phyloP scores from a whole-genome alignment of 306 rosid species.

The Vigna trinervia region DNA sequence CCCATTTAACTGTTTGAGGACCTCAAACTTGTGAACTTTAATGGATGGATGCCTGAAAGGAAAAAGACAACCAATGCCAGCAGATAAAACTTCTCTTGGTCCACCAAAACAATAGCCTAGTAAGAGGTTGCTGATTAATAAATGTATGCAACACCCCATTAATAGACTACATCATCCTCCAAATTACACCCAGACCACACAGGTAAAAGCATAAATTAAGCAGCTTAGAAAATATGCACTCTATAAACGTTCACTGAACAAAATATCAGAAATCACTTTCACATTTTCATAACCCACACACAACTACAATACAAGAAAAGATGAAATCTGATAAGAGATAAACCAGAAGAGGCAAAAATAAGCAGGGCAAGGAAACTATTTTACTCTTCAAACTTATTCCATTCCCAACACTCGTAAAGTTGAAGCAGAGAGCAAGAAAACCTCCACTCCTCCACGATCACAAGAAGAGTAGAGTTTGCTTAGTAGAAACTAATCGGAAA shows the following conservation, averaged over 20 bases:
- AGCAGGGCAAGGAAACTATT: constrained; percentile 8
- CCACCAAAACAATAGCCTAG: background rate
- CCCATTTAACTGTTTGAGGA: constrained; percentile 67
- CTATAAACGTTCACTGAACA: background rate
- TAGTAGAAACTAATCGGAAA: constrained; percentile 16
- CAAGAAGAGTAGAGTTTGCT: background rate
- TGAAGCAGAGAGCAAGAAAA: constrained; percentile 1
- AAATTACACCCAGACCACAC: background rate
- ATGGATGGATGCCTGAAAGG: constrained; percentile 48
- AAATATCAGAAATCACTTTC: constrained; percentile 20
- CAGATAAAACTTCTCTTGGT: constrained; percentile 20
- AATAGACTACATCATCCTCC: background rate
- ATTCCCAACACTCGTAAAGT: constrained; percentile 17
- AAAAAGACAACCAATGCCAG: constrained; percentile 40
- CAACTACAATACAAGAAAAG: background rate
- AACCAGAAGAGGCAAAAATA: constrained; percentile 18
- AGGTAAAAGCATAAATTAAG: background rate
- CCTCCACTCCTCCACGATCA: constrained; percentile 12
- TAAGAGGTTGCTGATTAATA: background rate
- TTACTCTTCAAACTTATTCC: constrained; percentile 13
- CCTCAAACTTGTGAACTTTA: constrained; percentile 44
- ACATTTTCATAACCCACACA: background rate
- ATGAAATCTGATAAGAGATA: background rate
- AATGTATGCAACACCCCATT: constrained; percentile 16
- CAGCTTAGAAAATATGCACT: constrained; percentile 9